Percentiles rank a stretch among this genome's conserved stretches.
phyloP scores from a whole-genome alignment of 176 grass and related monocot species.

The Echinochloa phyllopogon region DNA sequence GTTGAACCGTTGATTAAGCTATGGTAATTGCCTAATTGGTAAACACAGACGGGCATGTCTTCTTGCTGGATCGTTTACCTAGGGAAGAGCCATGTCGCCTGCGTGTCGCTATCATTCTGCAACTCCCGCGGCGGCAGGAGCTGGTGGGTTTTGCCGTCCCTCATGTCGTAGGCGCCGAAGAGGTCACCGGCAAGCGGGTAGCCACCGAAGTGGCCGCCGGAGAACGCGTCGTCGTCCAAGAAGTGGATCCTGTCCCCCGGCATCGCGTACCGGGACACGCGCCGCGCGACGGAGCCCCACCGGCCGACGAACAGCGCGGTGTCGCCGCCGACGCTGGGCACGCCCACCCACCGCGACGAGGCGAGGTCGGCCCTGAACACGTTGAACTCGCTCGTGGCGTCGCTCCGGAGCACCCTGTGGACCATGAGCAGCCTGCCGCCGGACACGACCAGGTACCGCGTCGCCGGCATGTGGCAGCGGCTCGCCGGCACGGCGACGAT shows the following conservation, averaged over 20 bases:
- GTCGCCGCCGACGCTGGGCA: not conserved
- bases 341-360: not conserved
- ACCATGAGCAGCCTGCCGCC: conserved; percentile 15
- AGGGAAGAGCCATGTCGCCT: conserved; percentile 19
- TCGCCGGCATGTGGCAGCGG: not conserved
- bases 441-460: conserved; percentile 10
- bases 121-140: not conserved
- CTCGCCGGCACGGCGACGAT: not conserved
- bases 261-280: not conserved
- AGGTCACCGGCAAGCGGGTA: not conserved
- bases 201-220: not conserved
- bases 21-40: too few species aligned
- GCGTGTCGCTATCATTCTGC: not conserved
- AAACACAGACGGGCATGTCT: not conserved
- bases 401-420: not conserved
- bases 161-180: not conserved
- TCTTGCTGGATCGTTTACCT: not conserved
- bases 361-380: not conserved
- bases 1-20: not conserved
- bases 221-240: conserved; percentile 19
- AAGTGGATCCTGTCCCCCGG: conserved; percentile 31
- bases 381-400: not conserved
- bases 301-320: conserved; percentile 13
- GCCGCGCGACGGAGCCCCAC: not conserved
- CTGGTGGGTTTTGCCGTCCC: not conserved